Evolutionary conservation across 2,329 filamentous ascomycete genomes (phyloP), one percentile per base, ranked within the genome.

Genomic region (Karstenula rhodostoma): DNA sequence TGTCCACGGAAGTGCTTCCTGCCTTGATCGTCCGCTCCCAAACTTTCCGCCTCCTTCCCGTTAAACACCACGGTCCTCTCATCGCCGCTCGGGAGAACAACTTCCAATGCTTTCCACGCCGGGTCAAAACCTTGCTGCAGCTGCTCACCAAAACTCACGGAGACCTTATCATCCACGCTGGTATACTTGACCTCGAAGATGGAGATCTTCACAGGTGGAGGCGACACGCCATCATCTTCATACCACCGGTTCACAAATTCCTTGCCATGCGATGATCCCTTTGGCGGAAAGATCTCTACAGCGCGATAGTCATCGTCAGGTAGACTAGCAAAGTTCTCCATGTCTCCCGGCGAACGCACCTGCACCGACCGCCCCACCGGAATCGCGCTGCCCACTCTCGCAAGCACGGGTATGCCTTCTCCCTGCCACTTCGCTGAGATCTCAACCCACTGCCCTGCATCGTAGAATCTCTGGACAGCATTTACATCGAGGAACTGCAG

Each of bases 401-500:
- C 85, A 2, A 88, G 76, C 0, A 87, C 77, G 0, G 86, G 84
- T 50, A 88, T 87, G 62, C 83, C 85, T 53, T 53, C 50, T 15
- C 76, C 71, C 46, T 80, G 77, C 85, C 85, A 87, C 15, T 81
- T 77, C 0, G 84, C 83, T 0, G 77, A 59, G 1, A 87, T 77
- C 1, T 80, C 78, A 3, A 82, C 77, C 85, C 86, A 87, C 61
- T 85, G 80, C 0, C 85, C 86, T 0, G 85, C 79, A 0, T 77
- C 69, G 5, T 89, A 76, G 62, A 88, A 83, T 56, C 88, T 82
- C 64, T 88, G 86, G 0, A 88, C 87, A 0, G 82, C 79, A 53
- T 89, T 89, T 37, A 88, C 74, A 68, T 91, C 90, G 27, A 90
- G 67, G 72, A 84, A 91, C 0, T 88, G 87, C 6, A 82, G 80